Evolutionary conservation across 352 stramenopile genomes (phyloP), one percentile per base, ranked within the genome.

Genomic region (Phytophthora foliorum): DNA sequence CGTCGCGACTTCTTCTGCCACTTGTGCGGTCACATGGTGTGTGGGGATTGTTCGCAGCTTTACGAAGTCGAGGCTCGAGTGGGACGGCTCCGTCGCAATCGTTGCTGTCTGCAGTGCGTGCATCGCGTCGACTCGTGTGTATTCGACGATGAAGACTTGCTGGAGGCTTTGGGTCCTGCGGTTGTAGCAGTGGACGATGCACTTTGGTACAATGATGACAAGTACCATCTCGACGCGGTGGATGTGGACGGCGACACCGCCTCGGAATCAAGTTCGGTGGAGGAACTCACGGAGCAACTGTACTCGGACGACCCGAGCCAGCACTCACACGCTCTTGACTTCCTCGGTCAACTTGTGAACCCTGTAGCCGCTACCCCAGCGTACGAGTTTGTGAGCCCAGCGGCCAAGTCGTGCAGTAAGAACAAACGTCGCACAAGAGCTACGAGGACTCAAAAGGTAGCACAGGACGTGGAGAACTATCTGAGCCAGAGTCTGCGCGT

Each of bases 141-240:
- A 7, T 87, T 81, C 29, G 79, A 84, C 17, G 79, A 87, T 42
- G 75, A 81, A 41, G 73, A 82, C 77, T 52, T 90, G 31, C 31
- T 85, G 24, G 44, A 68, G 6, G 82, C 72, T 6, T 61, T 88
- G 14, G 80, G 80, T 6, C 79, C 82, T 6, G 49, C 80, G 24
- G 59, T 91, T 4, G 74, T 91, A 0, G 67, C 73, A 14, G 69
- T 76, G 0, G 77, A 90, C 50, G 79, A 89, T 24, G 69, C 31
- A 9, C 66, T 75, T 36, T 91, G 83, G 83, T 62, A 71, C 65
- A 74, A 79, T 19, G 71, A 79, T 61, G 71, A 79, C 62, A 61
- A 69, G n/a, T 75, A 52, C 27, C 70, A 78, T 48, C 9, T 78
- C 31, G 67, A 62, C 34, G 51, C 54, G 16, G 49, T 56, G 48